phyloP scores from a whole-genome alignment of 2,329 filamentous ascomycete species.

The Pseudogymnoascus sp. region DNA sequence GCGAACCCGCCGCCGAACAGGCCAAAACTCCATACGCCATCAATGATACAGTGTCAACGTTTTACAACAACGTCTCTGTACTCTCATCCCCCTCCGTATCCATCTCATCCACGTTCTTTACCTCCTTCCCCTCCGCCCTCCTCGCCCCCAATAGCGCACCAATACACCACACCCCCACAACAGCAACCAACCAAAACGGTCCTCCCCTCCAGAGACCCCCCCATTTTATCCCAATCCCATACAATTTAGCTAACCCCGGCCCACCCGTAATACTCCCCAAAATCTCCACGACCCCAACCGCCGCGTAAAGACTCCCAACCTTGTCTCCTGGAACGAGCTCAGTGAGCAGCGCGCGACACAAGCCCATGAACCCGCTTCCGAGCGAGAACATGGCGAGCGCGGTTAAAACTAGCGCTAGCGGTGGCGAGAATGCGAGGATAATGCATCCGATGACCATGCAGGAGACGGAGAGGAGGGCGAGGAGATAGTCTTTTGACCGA shows the following conservation, averaged over 20 bases:
- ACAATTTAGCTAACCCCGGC: conserved; percentile 20
- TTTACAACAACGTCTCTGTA: neutral
- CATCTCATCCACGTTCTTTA: neutral
- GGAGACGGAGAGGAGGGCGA: conserved; percentile 20
- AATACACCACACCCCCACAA: conserved; percentile 10
- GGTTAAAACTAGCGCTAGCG: conserved; percentile 18
- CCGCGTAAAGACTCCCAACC: conserved; percentile 22
- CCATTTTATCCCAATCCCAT: conserved; percentile 20
- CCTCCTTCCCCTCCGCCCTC: neutral
- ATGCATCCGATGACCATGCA: conserved; percentile 15
- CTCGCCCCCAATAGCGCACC: neutral
- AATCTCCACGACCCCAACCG: conserved; percentile 22
- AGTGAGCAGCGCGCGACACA: conserved; percentile 21
- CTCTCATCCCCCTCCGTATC: neutral
- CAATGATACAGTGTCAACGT: neutral
- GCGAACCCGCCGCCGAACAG: neutral
- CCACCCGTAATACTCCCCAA: conserved; percentile 19
- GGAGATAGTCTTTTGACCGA: conserved; percentile 21
- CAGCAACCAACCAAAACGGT: conserved; percentile 20
- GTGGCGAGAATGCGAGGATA: conserved; percentile 16
- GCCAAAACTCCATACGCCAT: neutral
- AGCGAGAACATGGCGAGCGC: conserved; percentile 22
- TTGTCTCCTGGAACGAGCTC: conserved; percentile 22
- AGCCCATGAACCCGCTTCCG: conserved; percentile 20
- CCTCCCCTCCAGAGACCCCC: conserved; percentile 22